Evolutionary conservation across 2,329 filamentous ascomycete species (phyloP).

Genomic region (Hypoxylon sp.): DNA sequence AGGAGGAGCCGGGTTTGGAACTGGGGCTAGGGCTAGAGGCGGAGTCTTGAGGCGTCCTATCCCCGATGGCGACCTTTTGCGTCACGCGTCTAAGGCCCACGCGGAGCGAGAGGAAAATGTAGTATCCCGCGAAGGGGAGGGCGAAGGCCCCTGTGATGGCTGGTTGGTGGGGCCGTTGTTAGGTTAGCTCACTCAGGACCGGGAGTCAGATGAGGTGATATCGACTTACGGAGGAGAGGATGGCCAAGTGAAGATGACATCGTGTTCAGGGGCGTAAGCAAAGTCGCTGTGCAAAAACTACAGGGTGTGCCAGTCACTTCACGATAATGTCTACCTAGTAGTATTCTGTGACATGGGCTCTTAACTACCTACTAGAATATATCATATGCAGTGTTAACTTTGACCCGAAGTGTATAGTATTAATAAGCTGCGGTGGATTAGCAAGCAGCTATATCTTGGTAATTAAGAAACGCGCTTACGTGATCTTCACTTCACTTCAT

Average conservation of each 20-base stretch:
- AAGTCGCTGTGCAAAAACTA: neutral
- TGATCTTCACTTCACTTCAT: neutral
- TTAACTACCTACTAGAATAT: neutral
- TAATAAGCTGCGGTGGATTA: slow-evolving; percentile 12
- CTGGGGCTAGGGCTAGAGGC: neutral
- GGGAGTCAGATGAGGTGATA: neutral
- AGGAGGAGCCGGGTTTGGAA: neutral
- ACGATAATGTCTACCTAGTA: neutral
- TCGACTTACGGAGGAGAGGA: slow-evolving; percentile 16
- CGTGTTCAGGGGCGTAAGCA: neutral
- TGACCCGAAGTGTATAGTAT: neutral
- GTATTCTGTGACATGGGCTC: neutral
- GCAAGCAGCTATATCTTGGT: neutral
- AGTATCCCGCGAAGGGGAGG: slow-evolving; percentile 26
- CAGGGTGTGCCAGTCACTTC: neutral
- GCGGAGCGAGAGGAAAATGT: slow-evolving; percentile 15
- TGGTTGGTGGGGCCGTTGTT: neutral
- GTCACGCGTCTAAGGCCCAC: slow-evolving; percentile 13
- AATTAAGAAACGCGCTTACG: neutral
- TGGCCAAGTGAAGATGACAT: slow-evolving; percentile 9
- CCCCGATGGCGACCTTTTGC: slow-evolving; percentile 18
- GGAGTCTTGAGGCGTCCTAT: neutral
- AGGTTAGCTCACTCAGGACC: neutral
- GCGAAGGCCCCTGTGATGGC: slow-evolving; percentile 30
- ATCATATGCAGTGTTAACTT: neutral